Evolutionary conservation across 73 alveolate species (phyloP).

Genomic region (Paramecium pentaurelia): DNA sequence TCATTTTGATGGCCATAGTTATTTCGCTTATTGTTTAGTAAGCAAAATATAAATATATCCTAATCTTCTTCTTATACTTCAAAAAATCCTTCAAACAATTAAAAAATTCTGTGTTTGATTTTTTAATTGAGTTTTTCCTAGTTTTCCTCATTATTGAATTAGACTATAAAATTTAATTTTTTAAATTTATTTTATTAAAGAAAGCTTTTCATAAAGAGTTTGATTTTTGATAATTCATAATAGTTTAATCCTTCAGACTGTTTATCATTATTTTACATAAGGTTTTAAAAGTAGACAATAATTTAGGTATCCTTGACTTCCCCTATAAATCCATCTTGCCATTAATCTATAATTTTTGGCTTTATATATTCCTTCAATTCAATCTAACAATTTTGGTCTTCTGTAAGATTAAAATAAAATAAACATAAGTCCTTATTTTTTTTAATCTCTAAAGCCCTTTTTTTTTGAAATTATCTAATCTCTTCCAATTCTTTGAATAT

Average conservation of each 20-base stretch:
- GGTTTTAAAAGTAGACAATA: background rate
- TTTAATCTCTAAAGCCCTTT: background rate
- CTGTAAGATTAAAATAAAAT: background rate
- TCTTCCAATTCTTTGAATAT: background rate
- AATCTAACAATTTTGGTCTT: background rate
- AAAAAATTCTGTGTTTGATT: background rate
- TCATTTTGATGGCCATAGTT: background rate
- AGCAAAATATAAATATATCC: background rate
- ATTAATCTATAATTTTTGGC: background rate
- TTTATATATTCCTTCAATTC: too few species aligned
- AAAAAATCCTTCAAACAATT: background rate
- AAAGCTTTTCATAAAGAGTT: background rate
- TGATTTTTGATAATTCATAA: background rate
- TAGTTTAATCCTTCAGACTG: background rate
- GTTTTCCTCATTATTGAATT: background rate
- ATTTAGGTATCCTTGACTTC: background rate
- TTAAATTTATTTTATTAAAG: too few species aligned
- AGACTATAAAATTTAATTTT: background rate
- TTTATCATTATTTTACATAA: too few species aligned
- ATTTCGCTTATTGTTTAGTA: too few species aligned
- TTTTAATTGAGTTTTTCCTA: too few species aligned
- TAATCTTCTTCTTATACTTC: background rate
- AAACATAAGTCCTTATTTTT: background rate
- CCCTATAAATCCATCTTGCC: background rate
- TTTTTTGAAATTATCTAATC: too few species aligned